phyloP scores from a whole-genome alignment of 768 basidiomycete species.

The Xerocomellus chrysenteron region DNA sequence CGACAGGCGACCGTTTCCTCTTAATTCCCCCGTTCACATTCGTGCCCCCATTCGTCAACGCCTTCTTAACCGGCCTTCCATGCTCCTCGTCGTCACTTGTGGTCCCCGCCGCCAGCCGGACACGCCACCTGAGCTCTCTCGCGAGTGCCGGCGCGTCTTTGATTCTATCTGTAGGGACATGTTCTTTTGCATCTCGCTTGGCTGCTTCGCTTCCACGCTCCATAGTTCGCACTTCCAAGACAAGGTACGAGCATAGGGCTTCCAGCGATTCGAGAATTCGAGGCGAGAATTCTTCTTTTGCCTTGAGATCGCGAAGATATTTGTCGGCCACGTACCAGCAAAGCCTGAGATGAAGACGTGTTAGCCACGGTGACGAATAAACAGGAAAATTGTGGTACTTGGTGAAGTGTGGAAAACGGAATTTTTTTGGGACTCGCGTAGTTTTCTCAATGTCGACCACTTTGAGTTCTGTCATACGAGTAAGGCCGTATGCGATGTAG shows the following conservation, averaged over 20 bases:
- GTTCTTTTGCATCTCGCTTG: conserved; percentile 77
- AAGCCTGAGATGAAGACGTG: conserved; percentile 46
- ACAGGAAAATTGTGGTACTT: conserved; percentile 46
- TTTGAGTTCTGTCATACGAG: conserved; percentile 61
- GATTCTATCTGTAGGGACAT: conserved; percentile 76
- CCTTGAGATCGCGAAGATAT: conserved; percentile 69
- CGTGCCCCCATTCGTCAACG: conserved; percentile 27
- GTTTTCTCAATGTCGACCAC: conserved; percentile 89
- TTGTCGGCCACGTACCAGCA: conserved; percentile 91
- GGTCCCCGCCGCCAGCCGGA: conserved; percentile 58
- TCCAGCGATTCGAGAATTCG: conserved; percentile 73
- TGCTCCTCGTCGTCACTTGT: conserved; percentile 67
- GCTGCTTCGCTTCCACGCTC: conserved; percentile 69
- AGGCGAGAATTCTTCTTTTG: conserved; percentile 46
- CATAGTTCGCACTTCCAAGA: conserved; percentile 69
- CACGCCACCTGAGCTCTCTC: conserved; percentile 84
- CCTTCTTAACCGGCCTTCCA: conserved; percentile 25
- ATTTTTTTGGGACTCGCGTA: conserved; percentile 91
- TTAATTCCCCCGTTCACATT: conserved; percentile 34
- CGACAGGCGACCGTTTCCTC: conserved; percentile 37
- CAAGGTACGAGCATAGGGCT: conserved; percentile 73
- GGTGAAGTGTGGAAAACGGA: conserved; percentile 80
- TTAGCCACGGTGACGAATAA: conserved; percentile 4
- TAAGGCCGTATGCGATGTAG: conserved; percentile 11
- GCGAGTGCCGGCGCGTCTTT: conserved; percentile 82